phyloP scores from a whole-genome alignment of 208 protist genomes.

The Crithidia brevicula region DNA sequence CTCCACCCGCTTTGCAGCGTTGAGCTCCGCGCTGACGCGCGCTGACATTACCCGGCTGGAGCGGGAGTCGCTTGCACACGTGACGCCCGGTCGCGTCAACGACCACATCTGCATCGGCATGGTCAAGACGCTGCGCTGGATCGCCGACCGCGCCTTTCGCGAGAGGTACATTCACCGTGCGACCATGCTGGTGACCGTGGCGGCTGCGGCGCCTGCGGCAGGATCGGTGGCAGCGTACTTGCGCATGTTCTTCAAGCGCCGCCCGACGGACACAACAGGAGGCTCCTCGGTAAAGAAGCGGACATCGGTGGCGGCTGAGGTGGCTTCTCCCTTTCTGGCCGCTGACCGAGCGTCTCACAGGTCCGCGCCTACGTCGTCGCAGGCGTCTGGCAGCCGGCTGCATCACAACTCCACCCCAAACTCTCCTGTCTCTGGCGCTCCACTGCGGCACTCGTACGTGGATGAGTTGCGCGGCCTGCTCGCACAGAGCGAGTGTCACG shows the following conservation, averaged over 20 bases:
- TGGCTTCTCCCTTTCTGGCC: conserved; percentile 25
- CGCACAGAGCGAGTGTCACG: conserved; percentile 68
- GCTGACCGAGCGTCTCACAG: not conserved
- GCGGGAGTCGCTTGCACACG: conserved; percentile 61
- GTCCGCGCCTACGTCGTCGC: not conserved
- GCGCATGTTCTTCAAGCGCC: conserved; percentile 46
- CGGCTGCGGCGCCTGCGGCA: conserved; percentile 51
- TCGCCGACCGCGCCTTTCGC: conserved; percentile 70
- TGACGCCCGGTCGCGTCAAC: conserved; percentile 54
- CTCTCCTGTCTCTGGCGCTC: conserved; percentile 4
- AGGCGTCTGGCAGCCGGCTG: not conserved
- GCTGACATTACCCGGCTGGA: conserved; percentile 53
- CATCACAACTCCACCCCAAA: conserved; percentile 5
- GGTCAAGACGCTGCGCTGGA: conserved; percentile 72
- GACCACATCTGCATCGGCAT: conserved; percentile 75
- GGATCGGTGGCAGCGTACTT: conserved; percentile 54
- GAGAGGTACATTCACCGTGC: conserved; percentile 80
- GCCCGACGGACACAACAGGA: not conserved
- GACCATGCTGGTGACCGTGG: conserved; percentile 72
- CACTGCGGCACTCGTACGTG: conserved; percentile 30
- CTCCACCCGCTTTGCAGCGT: conserved; percentile 57
- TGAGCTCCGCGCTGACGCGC: conserved; percentile 20
- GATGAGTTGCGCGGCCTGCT: conserved; percentile 60
- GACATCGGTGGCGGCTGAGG: conserved; percentile 18
- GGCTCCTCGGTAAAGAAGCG: not conserved